Evolutionary conservation across 768 basidiomycete species (phyloP), one percentile per base, ranked within the genome.

Genomic region (Lentinus tigrinus): DNA sequence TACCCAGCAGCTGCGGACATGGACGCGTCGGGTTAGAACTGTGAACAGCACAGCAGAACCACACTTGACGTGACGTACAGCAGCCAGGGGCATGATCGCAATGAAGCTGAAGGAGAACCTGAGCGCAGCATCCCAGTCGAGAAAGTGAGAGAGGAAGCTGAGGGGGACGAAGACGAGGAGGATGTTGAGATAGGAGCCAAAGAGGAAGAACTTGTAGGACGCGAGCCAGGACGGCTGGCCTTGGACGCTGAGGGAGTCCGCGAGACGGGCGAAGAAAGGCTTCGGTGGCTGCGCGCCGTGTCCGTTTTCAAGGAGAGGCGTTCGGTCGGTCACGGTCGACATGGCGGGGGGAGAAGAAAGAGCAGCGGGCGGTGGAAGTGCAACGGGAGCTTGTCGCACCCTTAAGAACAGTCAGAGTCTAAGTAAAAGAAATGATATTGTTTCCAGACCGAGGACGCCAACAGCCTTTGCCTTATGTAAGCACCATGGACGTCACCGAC

Each of bases 61-160:
- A 50, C 52, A 47, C 16, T 46, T 24, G 43, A 46, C 19, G 24
- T 24, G 43, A 63, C 77, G 51, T 64, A 91, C 92, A 78, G 89
- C 89, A 26, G 93, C 95, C 27, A 97, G 80, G 26, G 95, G 95
- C 54, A 95, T 77, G 64, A 95, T 93, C 11, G 92, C 89, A 42
- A 92, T 64, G 69, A 94, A 93, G 61, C 85, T 87, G 71, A 90
- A 89, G 7, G 71, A 72, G 63, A 92, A 92, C 13, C 87, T 82
- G n/a, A 86, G 72, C 17, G 81, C 85, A 28, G 85, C 86, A 77
- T 92, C 91, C 89, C 89, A 92, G 65, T 83, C 66, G 17, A 83
- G 68, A 63, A 82, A 77, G 72, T 91, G 84, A 23, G 90, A 77
- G 10, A 85, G 58, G 43, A 85, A 72, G 63, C 84, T 84, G 62